Evolutionary conservation across 2,329 filamentous ascomycete genomes (phyloP), one percentile per base, ranked within the genome.

Genomic region (Fulvia fulva): DNA sequence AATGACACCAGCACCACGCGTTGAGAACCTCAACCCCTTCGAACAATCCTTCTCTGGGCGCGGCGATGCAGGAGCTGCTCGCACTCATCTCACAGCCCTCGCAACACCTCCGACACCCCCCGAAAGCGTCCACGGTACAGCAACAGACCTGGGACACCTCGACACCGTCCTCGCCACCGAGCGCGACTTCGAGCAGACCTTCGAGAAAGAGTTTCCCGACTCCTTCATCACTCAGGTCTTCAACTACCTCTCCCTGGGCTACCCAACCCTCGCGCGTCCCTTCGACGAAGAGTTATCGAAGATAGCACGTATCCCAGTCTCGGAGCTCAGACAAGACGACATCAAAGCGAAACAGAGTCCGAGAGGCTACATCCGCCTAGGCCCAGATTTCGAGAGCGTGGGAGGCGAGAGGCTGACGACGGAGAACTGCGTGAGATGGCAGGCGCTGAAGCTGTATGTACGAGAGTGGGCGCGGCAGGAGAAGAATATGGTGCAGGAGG

Each of bases 201-300:
- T 85, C 44, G 75, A 80, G 26, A 72, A 76, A 30, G 91, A 96
- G 73, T 96, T 94, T 68, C 81, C 87, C 60, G 90, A 96, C 71
- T 80, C 80, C 3, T 96, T 97, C 71, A 85, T 97, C 56, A 96
- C 92, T 0, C 93, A 97, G 74, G 92, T 97, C 7, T 97, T 95
- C 81, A 97, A 97, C 74, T 97, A 97, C 74, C 81, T 97, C 16
- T 96, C 91, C 0, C 82, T 97, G 5, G 93, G 93, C 5, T 97
- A 97, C 73, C 92, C 93, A 2, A 87, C 90, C 32, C 85, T 91
- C 68, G 93, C 92, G 11, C 85, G 88, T 22, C 82, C 84, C 37
- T 97, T 90, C 69, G 93, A 97, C 70, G 83, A 87, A 11, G 93
- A 97, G 77, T 80, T 97, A 21, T 85, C 87, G 65, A 90, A 89